Evolutionary conservation across 1,139 yeast genomes (phyloP).

Genomic region (Meyerozyma guilliermondii): DNA sequence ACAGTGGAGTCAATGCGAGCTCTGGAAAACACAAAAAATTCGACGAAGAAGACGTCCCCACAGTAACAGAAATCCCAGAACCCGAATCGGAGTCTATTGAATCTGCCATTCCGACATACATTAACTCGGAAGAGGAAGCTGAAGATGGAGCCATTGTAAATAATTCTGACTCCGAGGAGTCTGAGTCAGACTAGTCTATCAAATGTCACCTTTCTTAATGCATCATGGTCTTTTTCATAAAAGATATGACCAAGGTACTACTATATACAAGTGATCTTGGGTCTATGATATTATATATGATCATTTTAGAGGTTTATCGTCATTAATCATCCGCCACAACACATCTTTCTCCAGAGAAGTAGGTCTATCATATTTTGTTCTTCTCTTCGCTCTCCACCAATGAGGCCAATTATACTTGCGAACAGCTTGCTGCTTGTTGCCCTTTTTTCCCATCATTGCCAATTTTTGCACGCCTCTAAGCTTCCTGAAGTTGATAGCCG

Average conservation of each 20-base stretch:
- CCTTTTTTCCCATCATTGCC: constrained; percentile 49
- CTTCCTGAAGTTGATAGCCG: constrained; percentile 41
- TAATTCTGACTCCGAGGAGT: constrained; percentile 28
- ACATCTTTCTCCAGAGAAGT: constrained; percentile 50
- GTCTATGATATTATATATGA: neutral
- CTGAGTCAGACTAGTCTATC: constrained; percentile 15
- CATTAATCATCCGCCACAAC: constrained; percentile 72
- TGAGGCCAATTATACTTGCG: constrained; percentile 18
- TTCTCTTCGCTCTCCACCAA: constrained; percentile 24
- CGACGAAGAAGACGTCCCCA: constrained; percentile 26
- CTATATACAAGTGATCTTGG: neutral
- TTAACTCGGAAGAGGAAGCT: constrained; percentile 16
- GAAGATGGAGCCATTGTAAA: constrained; percentile 26
- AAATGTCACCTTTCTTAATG: too few relatives aligned
- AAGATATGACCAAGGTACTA: too few relatives aligned
- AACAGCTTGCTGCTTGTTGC: constrained; percentile 2
- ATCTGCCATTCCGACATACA: constrained; percentile 14
- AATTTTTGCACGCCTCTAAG: constrained; percentile 55
- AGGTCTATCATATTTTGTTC: constrained; percentile 29
- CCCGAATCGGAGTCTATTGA: constrained; percentile 8
- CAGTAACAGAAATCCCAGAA: constrained; percentile 22
- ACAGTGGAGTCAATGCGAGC: constrained; percentile 9
- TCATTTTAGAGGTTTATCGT: constrained; percentile 33
- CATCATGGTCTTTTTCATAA: neutral
- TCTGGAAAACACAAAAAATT: constrained; percentile 37